Conservation (phyloP, 495 filamentous ascomycete genomes). For the Neurospora sp. region DNA sequence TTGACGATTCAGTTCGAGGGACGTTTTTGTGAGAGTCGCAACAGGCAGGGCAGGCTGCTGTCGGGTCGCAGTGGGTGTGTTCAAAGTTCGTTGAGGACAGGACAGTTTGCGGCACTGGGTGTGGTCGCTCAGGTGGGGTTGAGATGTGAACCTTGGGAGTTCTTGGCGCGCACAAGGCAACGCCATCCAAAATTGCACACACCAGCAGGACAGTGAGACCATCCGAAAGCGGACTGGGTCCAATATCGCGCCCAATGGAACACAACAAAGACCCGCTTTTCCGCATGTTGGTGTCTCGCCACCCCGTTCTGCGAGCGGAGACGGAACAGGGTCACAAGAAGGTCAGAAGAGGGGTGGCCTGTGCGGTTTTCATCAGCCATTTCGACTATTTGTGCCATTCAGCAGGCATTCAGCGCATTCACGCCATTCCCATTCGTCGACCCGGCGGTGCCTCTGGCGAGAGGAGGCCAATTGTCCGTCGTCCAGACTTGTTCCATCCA, state of each 20-base stretch:
- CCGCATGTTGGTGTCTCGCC: constrained; percentile 17
- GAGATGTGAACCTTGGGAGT: neutral
- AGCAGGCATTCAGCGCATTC: neutral
- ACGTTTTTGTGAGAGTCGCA: neutral
- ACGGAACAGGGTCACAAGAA: neutral
- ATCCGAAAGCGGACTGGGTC: constrained; percentile 11
- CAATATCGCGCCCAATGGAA: constrained; percentile 15
- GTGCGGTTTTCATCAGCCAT: constrained; percentile 7
- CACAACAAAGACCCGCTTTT: constrained; percentile 7
- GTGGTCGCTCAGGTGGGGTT: constrained; percentile 6
- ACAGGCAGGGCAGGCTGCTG: neutral
- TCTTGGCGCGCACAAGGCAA: constrained; percentile 9
- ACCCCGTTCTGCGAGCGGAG: constrained; percentile 18
- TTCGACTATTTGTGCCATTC: neutral
- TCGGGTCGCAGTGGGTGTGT: neutral
- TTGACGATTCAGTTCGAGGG: neutral
- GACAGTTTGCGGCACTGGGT: constrained; percentile 23
- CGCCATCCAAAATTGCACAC: constrained; percentile 29
- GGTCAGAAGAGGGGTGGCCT: constrained; percentile 9
- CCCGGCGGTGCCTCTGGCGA: neutral
- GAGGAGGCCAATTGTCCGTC: constrained; percentile 14
- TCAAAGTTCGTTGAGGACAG: neutral
- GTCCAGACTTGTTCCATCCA: constrained; percentile 19
- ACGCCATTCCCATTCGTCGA: neutral
- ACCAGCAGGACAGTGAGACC: constrained; percentile 13